Conservation (phyloP, 768 basidiomycete species). For the Inosperma sp. region DNA sequence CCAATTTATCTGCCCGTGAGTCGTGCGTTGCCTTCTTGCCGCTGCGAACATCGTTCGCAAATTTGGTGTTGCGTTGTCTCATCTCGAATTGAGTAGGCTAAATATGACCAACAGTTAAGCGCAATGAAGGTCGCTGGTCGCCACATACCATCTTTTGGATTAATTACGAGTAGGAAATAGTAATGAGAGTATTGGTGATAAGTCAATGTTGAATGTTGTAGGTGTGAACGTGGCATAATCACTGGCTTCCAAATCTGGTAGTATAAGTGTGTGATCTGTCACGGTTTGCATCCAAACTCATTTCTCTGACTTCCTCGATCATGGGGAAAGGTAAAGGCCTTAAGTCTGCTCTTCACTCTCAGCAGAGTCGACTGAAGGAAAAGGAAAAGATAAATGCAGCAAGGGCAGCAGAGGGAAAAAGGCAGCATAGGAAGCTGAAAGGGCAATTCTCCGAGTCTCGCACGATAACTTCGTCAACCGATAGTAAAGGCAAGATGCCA, state of each 20-base stretch:
- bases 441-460: constrained; percentile 5
- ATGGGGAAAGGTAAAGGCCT: constrained; percentile 57
- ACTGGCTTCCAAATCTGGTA: not conserved
- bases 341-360: constrained; percentile 64
- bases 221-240: constrained; percentile 25
- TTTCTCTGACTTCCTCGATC: not conserved
- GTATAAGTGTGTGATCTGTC: too few species aligned
- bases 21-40: constrained; percentile 75
- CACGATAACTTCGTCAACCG: constrained; percentile 1
- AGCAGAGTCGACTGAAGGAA: constrained; percentile 59
- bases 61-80: constrained; percentile 75
- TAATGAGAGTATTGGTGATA: constrained; percentile 1
- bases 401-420: constrained; percentile 49
- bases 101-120: not conserved
- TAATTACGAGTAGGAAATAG: not conserved
- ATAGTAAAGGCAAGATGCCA: constrained; percentile 37
- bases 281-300: not conserved
- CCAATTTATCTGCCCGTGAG: constrained; percentile 65
- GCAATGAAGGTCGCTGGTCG: too few species aligned
- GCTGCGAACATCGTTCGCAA: constrained; percentile 63
- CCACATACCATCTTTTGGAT: too few species aligned
- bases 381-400: constrained; percentile 54
- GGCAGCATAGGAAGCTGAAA: constrained; percentile 31
- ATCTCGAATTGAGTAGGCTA: constrained; percentile 83
- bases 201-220: constrained; percentile 10